Percentiles rank a stretch among this genome's conserved stretches.
Evolutionary conservation across 2,329 filamentous ascomycete species (phyloP).

Genomic region (Aspergillus aculeatus): DNA sequence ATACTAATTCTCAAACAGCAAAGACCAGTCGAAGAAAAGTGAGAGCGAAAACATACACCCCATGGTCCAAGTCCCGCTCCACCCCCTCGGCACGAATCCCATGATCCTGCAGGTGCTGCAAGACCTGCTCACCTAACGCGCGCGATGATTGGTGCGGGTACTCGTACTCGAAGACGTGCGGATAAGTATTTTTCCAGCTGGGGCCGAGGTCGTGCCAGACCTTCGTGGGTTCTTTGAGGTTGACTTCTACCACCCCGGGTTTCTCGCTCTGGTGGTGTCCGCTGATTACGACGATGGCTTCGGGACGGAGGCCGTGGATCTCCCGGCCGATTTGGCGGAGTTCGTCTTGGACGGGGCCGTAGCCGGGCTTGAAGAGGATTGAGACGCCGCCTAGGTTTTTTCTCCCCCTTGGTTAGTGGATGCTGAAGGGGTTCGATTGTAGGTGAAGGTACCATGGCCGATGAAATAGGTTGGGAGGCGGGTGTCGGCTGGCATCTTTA

Average conservation of each 20-base stretch:
- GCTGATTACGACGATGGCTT: background rate
- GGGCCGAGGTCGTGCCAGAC: slow-evolving; percentile 4
- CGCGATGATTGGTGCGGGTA: background rate
- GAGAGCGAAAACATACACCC: background rate
- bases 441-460: background rate
- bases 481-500: too few relatives aligned
- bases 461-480: slow-evolving; percentile 1
- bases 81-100: background rate
- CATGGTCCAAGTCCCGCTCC: slow-evolving; percentile 1
- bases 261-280: background rate
- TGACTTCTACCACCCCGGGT: background rate
- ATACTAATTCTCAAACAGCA: background rate
- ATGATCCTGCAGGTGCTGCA: background rate
- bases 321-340: slow-evolving; percentile 3
- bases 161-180: slow-evolving; percentile 2
- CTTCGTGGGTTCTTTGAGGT: slow-evolving; percentile 1
- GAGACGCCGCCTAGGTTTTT: background rate
- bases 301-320: background rate
- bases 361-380: slow-evolving; percentile 5
- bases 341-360: background rate
- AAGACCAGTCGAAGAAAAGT: background rate
- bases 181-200: slow-evolving; percentile 1
- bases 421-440: background rate
- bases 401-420: too few relatives aligned
- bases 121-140: background rate